Evolutionary conservation across 225 moss, liverwort and hornwort genomes (phyloP), one percentile per base, ranked within the genome.

Genomic region (Lunularia cruciata): DNA sequence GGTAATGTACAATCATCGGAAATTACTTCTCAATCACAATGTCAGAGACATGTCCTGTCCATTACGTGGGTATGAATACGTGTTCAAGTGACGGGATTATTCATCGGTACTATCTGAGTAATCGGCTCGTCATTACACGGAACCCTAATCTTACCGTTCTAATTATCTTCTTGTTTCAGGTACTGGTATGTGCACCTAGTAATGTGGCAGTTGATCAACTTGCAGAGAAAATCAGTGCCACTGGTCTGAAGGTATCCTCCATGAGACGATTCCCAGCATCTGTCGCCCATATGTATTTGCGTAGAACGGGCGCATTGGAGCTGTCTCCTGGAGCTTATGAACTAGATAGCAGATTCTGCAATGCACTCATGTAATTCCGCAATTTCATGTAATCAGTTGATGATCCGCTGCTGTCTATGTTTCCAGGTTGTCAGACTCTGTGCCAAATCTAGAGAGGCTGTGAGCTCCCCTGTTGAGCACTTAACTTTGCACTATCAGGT

Each of bases 141-240:
- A n/a, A n/a, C n/a, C n/a, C n/a, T n/a, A n/a, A n/a, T n/a, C n/a
- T n/a, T n/a, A n/a, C n/a, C n/a, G n/a, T 2, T 43, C 53, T 55
- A 26, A 25, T 30, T 30, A 7, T 52, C 30, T 19, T 47, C 8
- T n/a, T 27, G 12, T 64, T 55, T 58, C 74, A 98, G 96, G 96
- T 98, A 32, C 74, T 98, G 64, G 96, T 93, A 5, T 93, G 96
- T 80, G 96, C 96, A 52, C 96, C 96, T 53, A 98, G 96, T 78
- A 98, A 98, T 62, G 96, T 98, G 72, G 96, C 96, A 5, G 96
- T 98, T 35, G 96, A 98, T 64, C 96, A 98, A 72, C 90, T 98
- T 72, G 89, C 96, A 54, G 96, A 93, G 77, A 98, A 98, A 72
- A 98, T 98, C 69, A 98, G 93, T 80, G 89, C 93, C 60, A 98